Evolutionary conservation across 345 rosid species (phyloP).

Genomic region (Hibiscus mutabilis): DNA sequence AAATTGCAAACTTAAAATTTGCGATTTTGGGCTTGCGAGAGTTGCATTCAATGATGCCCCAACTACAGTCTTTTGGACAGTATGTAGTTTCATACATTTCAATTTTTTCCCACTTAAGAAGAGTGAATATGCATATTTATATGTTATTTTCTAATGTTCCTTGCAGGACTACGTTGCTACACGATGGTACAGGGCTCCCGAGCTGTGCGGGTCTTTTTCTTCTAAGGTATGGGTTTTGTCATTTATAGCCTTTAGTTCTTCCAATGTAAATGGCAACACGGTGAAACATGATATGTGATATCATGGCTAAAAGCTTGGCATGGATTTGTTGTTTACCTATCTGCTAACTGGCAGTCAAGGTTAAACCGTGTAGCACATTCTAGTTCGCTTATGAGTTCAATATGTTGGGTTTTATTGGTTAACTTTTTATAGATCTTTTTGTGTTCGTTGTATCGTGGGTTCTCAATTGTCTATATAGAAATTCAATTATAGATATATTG

Average conservation of each 20-base stretch:
- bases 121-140: not conserved
- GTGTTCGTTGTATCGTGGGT: not conserved
- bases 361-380: not conserved
- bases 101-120: not conserved
- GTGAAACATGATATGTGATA: slow-evolving; percentile 12
- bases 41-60: slow-evolving; percentile 90
- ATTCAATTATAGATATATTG: not conserved
- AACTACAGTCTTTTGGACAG: slow-evolving; percentile 91
- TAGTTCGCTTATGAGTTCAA: not conserved
- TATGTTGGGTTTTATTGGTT: not conserved
- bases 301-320: slow-evolving; percentile 8
- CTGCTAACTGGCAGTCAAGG: not conserved
- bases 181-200: slow-evolving; percentile 99
- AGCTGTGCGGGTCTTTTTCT: slow-evolving; percentile 92
- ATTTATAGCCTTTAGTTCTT: not conserved
- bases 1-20: slow-evolving; percentile 91
- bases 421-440: not conserved
- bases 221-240: slow-evolving; percentile 61
- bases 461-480: not conserved
- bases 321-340: not conserved
- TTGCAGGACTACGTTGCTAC: slow-evolving; percentile 96
- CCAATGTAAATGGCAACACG: slow-evolving; percentile 1
- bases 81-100: slow-evolving; percentile 22
- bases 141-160: slow-evolving; percentile 10
- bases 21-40: slow-evolving; percentile 94